phyloP scores from a whole-genome alignment of 306 rosid genomes.

The Phaseolus lunatus region DNA sequence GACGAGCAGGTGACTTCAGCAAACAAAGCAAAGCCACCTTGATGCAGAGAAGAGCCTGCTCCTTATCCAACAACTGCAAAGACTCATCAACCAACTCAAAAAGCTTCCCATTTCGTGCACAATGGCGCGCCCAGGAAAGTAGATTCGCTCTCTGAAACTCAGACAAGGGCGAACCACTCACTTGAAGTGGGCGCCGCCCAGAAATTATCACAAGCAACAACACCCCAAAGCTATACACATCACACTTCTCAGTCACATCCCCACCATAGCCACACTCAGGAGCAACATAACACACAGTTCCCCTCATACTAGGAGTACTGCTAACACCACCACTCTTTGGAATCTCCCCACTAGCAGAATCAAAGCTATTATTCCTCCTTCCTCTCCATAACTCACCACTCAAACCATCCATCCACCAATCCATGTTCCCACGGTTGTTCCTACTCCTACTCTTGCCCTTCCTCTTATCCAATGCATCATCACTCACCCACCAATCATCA shows the following conservation, averaged over 20 bases:
- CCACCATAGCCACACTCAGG: conserved; percentile 88
- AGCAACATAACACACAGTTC: conserved; percentile 93
- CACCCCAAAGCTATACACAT: conserved; percentile 92
- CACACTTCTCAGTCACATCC: conserved; percentile 84
- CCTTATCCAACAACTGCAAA: conserved; percentile 62
- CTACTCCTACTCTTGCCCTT: conserved; percentile 60
- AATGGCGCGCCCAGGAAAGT: conserved; percentile 91
- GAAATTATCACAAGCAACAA: conserved; percentile 79
- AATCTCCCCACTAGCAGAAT: conserved; percentile 78
- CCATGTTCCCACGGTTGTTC: conserved; percentile 65
- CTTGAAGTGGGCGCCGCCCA: conserved; percentile 94
- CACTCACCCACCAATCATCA: conserved; percentile 67
- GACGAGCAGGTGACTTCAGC: conserved; percentile 75
- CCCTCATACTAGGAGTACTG: conserved; percentile 97
- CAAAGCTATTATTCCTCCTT: conserved; percentile 67
- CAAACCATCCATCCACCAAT: conserved; percentile 90
- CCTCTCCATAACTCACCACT: conserved; percentile 71
- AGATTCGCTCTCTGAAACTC: conserved; percentile 89
- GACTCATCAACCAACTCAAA: conserved; percentile 82
- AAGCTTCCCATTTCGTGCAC: conserved; percentile 85
- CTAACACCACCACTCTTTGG: conserved; percentile 89
- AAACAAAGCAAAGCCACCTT: conserved; percentile 82
- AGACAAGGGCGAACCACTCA: conserved; percentile 76
- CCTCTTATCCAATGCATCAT: conserved; percentile 70
- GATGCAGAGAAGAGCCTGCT: conserved; percentile 85